These are phyloP conservation scores for Trichoderma virens DNA, from an alignment of 495 filamentous ascomycete species.

Conservation along the genomic window DNA sequence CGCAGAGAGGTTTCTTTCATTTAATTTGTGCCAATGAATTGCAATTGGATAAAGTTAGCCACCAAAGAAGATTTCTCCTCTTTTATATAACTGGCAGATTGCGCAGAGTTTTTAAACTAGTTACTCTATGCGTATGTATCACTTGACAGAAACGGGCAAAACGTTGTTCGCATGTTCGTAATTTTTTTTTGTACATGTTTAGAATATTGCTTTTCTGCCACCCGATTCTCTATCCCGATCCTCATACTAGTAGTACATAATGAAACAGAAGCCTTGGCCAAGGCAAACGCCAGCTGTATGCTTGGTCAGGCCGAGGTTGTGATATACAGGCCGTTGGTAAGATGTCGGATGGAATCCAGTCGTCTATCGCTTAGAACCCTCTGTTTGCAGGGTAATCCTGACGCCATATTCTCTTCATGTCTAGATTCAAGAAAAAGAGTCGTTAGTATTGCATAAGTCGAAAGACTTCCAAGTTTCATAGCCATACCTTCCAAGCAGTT, in stretches of 20 bases:
- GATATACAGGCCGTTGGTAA: background rate
- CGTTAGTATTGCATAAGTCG: background rate
- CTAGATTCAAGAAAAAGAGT: background rate
- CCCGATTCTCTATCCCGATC: background rate
- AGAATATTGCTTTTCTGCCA: background rate
- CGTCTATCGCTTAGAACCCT: background rate
- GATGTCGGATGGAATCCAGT: background rate
- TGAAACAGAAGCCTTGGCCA: background rate
- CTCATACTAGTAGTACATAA: background rate
- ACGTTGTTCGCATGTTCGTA: background rate
- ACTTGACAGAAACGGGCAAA: background rate
- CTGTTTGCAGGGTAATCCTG: background rate
- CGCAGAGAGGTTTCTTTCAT: background rate
- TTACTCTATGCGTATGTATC: background rate
- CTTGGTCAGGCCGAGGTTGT: background rate
- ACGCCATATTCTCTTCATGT: slow-evolving; percentile 9
- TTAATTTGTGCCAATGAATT: background rate
- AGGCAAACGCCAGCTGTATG: background rate
- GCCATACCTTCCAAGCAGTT: slow-evolving; percentile 44
- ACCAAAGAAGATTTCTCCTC: background rate
- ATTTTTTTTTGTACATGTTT: background rate
- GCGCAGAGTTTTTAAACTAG: no score
- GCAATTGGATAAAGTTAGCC: background rate
- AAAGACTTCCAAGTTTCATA: background rate
- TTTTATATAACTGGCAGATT: background rate